Base-by-base conservation (phyloP, 345 rosid genomes). In the Excoecaria agallocha region DNA sequence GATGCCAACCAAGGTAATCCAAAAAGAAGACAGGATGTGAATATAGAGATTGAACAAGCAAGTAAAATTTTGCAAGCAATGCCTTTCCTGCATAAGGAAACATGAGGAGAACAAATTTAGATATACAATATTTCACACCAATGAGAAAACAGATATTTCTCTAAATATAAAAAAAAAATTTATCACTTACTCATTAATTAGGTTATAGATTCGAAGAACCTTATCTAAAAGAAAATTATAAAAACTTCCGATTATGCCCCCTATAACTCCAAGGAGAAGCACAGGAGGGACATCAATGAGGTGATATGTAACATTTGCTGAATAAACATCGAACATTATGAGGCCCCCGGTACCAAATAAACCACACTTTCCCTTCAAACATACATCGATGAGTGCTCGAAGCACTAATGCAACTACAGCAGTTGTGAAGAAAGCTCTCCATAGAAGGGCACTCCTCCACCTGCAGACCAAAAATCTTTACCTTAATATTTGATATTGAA, bases 291-390 rank as follows among this genome's bases (percentile, higher is more conserved):
- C 86, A 85, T 94, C 98, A 20, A 51, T 55, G 12, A 94, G 68
- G 86, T 91, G 95, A 81, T 94, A 94, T 16, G 97, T 79, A 25
- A 86, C 68, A 80, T 70, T 84, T 70, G 76, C 83, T 59, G 98
- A 92, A 74, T 91, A 86, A 66, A 81, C 97, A 76, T 92, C 98
- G 39, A 80, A 94, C 95, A 91, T 89, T 73, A 94, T 94, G 65
- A 94, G 79, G 54, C 98, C 98, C 22, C 98, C 97, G 74, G 82
- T 91, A 48, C 98, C 98, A 85, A 94, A 94, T 74, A 92, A 82
- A 24, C 97, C 97, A 55, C 97, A 94, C 74, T 87, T 86, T 30
- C 94, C 97, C 70, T 90, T 88, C 69, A 85, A 79, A 77, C 98
- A 94, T 68, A 91, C 81, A 68, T 94, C 98, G 70, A 94, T 94